Evolutionary conservation across 1,284 basidiomycete genomes (phyloP).

Genomic region (Ceratobasidium sp.): DNA sequence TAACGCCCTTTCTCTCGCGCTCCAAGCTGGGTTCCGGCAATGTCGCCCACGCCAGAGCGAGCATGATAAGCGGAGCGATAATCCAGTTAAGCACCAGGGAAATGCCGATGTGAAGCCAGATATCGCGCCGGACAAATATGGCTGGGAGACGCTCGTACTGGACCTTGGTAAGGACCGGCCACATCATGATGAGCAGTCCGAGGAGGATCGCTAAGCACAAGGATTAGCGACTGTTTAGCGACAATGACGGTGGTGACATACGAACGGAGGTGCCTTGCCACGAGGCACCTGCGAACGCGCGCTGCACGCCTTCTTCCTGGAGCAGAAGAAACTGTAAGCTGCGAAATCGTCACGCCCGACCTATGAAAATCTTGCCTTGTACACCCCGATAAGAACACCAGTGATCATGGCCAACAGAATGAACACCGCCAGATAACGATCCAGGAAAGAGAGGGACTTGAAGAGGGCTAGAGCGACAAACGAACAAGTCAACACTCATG

Average conservation of each 20-base stretch:
- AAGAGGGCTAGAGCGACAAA: slow-evolving; percentile 49
- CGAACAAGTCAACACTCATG: background rate
- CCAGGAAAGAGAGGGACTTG: slow-evolving; percentile 60
- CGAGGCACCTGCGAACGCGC: slow-evolving; percentile 47
- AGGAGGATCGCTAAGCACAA: slow-evolving; percentile 70
- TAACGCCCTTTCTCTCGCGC: slow-evolving; percentile 60
- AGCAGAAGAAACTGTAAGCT: slow-evolving; percentile 62
- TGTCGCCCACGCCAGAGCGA: slow-evolving; percentile 85
- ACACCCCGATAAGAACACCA: slow-evolving; percentile 81
- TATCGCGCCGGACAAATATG: slow-evolving; percentile 64
- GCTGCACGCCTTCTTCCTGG: slow-evolving; percentile 61
- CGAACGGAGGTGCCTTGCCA: slow-evolving; percentile 55
- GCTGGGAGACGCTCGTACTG: slow-evolving; percentile 77
- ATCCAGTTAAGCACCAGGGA: slow-evolving; percentile 86
- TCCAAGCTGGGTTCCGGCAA: slow-evolving; percentile 75
- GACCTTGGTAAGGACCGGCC: slow-evolving; percentile 73
- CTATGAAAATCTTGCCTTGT: slow-evolving; percentile 45
- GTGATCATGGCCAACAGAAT: slow-evolving; percentile 83
- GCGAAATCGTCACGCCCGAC: slow-evolving; percentile 46
- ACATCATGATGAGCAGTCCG: slow-evolving; percentile 90
- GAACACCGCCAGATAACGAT: slow-evolving; percentile 75
- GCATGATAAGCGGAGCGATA: slow-evolving; percentile 82
- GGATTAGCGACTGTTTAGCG: background rate
- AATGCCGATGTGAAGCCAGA: slow-evolving; percentile 79
- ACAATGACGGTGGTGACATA: slow-evolving; percentile 46